Evolutionary conservation across 2,329 filamentous ascomycete species (phyloP), one percentile per base, ranked within the genome.

Genomic region (Hypoxylon sp.): DNA sequence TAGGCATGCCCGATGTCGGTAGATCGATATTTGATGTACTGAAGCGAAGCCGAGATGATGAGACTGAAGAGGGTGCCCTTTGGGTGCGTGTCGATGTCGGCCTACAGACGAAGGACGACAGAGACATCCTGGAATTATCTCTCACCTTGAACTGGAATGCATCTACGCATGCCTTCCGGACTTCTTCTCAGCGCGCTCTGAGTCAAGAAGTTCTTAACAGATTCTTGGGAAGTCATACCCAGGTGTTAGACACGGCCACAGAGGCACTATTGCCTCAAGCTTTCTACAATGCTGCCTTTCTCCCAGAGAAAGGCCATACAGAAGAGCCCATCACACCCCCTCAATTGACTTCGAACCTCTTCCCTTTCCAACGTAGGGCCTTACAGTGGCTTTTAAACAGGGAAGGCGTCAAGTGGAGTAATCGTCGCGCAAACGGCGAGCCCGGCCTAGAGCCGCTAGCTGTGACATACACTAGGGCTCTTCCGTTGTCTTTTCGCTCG

Each of bases 351-450:
- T 83, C 88, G 0, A 80, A 79, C 0, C 79, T 94, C 0, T 94
- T 89, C 75, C 91, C 91, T 0, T 94, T 93, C 65, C 92, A 94
- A 77, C 87, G 87, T 60, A 82, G 91, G 65, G 87, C 91, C 1
- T 82, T 94, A 2, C 83, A 89, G 51, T 95, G 92, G 92, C 81
- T 94, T 63, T 77, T 94, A 49, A 79, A 80, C 45, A 85, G 90
- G 49, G 92, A 95, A 79, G 88, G 89, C 3, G 84, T 88, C 2
- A 75, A 80, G 21, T 89, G 85, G 83, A 68, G 48, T 5, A 56
- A 67, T n/a, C 56, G 53, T 6, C 41, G 53, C 23, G 45, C 72
- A 19, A 63, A 68, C 41, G 70, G 56, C 23, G 21, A 50, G 30
- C 14, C 71, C 34, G 66, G 71, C 23, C 69, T 83, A 11, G 71